These are phyloP conservation scores for Annulohypoxylon truncatum DNA, from an alignment of 2,329 filamentous ascomycete genomes.

Conservation along the genomic window DNA sequence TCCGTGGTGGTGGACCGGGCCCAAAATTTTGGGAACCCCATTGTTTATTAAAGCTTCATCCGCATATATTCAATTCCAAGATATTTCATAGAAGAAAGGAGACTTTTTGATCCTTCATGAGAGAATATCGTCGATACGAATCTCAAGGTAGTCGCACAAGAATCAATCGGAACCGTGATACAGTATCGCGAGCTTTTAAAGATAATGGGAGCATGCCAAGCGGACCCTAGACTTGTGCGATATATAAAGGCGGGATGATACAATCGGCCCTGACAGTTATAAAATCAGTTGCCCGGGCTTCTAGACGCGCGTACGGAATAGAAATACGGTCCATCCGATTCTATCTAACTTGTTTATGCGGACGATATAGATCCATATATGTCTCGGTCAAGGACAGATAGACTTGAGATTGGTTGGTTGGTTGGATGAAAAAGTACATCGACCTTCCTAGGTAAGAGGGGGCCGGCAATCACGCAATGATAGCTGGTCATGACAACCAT, in stretches of 20 bases:
- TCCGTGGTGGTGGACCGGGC: slow-evolving; percentile 21
- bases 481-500: slow-evolving; percentile 34
- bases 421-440: slow-evolving; percentile 1
- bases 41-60: slow-evolving; percentile 25
- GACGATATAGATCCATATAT: slow-evolving; percentile 8
- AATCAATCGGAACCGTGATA: slow-evolving; percentile 1
- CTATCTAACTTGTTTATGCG: slow-evolving; percentile 4
- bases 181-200: slow-evolving; percentile 4
- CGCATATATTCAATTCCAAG: not conserved
- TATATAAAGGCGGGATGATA: slow-evolving; percentile 28
- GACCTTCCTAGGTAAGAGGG: slow-evolving; percentile 38
- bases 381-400: not conserved
- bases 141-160: not conserved
- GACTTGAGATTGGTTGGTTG: not conserved
- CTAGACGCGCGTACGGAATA: slow-evolving; percentile 10
- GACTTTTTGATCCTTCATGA: not conserved
- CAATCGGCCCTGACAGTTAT: slow-evolving; percentile 18
- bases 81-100: not conserved
- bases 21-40: slow-evolving; percentile 44
- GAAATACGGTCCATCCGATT: not conserved
- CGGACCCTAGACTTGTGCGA: slow-evolving; percentile 3
- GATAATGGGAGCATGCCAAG: slow-evolving; percentile 4
- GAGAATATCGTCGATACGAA: not conserved
- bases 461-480: slow-evolving; percentile 42
- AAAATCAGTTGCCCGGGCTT: not conserved